Percentiles rank a stretch among this genome's conserved stretches.
These are phyloP conservation scores for Leccinum rimulosum DNA, from an alignment of 768 basidiomycete genomes.

Conservation along the genomic window DNA sequence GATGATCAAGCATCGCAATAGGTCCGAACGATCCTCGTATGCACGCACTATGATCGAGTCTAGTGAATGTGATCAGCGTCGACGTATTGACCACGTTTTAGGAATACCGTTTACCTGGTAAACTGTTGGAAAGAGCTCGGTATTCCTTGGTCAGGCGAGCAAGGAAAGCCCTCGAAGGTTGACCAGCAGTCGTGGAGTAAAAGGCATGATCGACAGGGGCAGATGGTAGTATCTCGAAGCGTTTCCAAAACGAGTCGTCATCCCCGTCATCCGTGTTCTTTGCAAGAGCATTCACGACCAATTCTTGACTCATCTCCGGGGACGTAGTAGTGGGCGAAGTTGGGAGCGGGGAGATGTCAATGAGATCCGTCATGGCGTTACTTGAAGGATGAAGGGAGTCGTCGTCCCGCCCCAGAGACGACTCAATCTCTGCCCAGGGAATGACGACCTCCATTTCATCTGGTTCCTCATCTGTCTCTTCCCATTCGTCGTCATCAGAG, in stretches of 20 bases:
- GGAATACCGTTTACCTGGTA: slow-evolving; percentile 65
- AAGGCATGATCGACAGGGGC: slow-evolving; percentile 86
- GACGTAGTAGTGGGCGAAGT: slow-evolving; percentile 31
- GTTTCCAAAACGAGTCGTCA: slow-evolving; percentile 59
- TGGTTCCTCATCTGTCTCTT: slow-evolving; percentile 33
- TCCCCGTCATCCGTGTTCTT: slow-evolving; percentile 33
- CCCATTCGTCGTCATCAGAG: slow-evolving; percentile 40
- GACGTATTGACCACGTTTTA: not conserved
- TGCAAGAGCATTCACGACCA: slow-evolving; percentile 22
- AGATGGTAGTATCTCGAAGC: slow-evolving; percentile 75
- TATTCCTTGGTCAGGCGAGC: slow-evolving; percentile 82
- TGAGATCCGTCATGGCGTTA: slow-evolving; percentile 18
- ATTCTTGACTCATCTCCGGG: slow-evolving; percentile 33
- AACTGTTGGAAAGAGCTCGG: slow-evolving; percentile 67
- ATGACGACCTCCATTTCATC: slow-evolving; percentile 38
- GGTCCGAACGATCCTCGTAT: slow-evolving; percentile 86
- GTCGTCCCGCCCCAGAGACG: slow-evolving; percentile 16
- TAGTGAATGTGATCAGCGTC: slow-evolving; percentile 27
- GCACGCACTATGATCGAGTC: slow-evolving; percentile 88
- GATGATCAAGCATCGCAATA: slow-evolving; percentile 85
- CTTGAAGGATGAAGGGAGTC: slow-evolving; percentile 17
- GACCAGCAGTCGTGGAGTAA: slow-evolving; percentile 54
- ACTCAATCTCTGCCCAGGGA: slow-evolving; percentile 29
- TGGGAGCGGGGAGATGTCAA: slow-evolving; percentile 24
- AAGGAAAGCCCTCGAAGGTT: slow-evolving; percentile 72